Conservation (phyloP, 2,329 filamentous ascomycete species). For the Fonsecaea pedrosoi region DNA sequence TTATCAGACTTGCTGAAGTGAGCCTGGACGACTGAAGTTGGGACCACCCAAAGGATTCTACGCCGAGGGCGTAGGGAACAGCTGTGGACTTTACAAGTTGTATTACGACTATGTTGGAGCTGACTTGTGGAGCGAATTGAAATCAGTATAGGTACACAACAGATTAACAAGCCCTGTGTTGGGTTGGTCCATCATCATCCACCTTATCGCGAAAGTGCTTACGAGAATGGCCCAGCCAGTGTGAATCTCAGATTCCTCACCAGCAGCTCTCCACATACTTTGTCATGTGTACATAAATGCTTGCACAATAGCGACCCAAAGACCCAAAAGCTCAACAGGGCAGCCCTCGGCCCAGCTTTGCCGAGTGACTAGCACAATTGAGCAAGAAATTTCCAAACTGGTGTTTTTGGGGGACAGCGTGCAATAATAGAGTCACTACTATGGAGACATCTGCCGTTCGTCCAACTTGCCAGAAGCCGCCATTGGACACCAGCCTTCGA, state of each 20-base stretch:
- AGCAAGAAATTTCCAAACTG: background rate
- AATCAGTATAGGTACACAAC: background rate
- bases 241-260: background rate
- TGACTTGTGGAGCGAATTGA: background rate
- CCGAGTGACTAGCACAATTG: background rate
- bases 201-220: slow-evolving; percentile 4
- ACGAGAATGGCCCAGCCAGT: background rate
- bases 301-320: background rate
- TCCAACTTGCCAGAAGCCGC: background rate
- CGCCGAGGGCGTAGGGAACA: background rate
- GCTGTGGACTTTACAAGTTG: background rate
- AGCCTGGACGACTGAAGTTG: background rate
- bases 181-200: background rate
- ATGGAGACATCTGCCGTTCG: background rate
- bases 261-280: background rate
- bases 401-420: background rate
- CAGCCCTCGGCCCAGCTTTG: background rate
- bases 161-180: background rate
- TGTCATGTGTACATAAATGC: background rate
- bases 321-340: background rate
- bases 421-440: background rate
- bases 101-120: slow-evolving; percentile 5
- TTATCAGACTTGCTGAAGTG: background rate
- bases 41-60: background rate
- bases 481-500: background rate